phyloP scores from a whole-genome alignment of 176 grass and related monocot species.

The Tuctoria greenei region DNA sequence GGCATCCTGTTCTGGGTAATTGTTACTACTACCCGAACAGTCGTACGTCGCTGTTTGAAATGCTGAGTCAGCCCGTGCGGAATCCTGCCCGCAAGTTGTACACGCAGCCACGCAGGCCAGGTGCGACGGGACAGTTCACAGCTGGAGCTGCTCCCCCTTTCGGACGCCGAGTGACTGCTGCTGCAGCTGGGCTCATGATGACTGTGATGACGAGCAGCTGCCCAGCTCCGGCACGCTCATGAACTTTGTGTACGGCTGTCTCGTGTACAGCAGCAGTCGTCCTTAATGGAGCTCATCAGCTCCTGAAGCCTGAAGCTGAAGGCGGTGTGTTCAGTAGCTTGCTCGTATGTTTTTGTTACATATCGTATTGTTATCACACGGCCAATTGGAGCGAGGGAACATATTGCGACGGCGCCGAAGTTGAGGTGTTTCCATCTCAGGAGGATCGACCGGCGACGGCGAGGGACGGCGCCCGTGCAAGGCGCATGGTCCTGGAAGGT shows the following conservation, averaged over 20 bases:
- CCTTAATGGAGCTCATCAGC: neutral
- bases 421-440: too few species aligned
- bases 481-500: too few species aligned
- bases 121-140: conserved; percentile 41
- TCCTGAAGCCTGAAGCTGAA: neutral
- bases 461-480: too few species aligned
- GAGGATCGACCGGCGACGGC: too few species aligned
- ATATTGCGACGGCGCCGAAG: too few species aligned
- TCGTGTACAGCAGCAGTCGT: neutral
- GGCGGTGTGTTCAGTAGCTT: neutral
- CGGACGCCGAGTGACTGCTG: conserved; percentile 18
- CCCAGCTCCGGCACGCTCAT: neutral
- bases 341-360: neutral
- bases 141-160: conserved; percentile 36
- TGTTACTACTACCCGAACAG: conserved; percentile 36
- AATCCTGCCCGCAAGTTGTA: conserved; percentile 11
- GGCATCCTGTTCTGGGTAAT: neutral
- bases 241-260: neutral
- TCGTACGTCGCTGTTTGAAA: conserved; percentile 5
- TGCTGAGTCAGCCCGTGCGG: conserved; percentile 1
- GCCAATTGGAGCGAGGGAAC: too few species aligned
- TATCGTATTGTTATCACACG: too few species aligned
- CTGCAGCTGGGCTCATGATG: conserved; percentile 27
- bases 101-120: conserved; percentile 10
- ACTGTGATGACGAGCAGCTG: conserved; percentile 22